Base-by-base conservation (phyloP, 768 basidiomycete species). In the Macrocybe gigantea region DNA sequence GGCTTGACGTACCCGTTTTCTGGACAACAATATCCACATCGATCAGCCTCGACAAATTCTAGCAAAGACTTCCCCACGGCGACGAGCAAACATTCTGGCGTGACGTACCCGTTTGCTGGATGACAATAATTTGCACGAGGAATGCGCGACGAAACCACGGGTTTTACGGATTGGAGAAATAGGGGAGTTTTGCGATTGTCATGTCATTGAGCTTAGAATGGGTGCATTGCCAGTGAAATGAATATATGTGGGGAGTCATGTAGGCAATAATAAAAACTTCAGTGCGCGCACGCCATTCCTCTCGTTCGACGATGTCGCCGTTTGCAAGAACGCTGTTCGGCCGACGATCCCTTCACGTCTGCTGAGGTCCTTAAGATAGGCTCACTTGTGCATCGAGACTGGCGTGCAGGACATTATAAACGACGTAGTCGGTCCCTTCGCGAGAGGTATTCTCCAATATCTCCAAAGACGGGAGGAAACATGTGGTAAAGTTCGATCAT, bases 151-250 rank as follows among this genome's bases (percentile, higher is more conserved):
- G 14, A 14, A 48, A 6, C 47, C 14, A 35, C 7, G 7, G 38
- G 13, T 13, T 11, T 31, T 6, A 37, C 33, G 8, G 30, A 43
- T 29, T 43, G 32, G 22, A 29, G 22, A n/a, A 40, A 48, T 32
- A 47, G 65, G 15, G 69, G 69, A 10, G 69, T 67, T 4, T 69
- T 69, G 67, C 63, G 67, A 35, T 70, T 60, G 47, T 67, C 67
- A 9, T 33, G 47, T 51, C 9, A 58, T 54, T n/a, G 22, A 22
- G 22, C 22, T 22, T 22, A 22, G 22, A 22, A 22, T 22, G 2
- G 22, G 22, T 22, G 22, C 22, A 22, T 22, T 35, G 56, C 50
- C 36, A 56, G 15, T 41, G 38, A 34, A 33, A 49, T 38, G 9
- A 14, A 11, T 39, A 35, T 22, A 22, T 22, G 22, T 22, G 22